Evolutionary conservation across 1,284 basidiomycete genomes (phyloP).

Genomic region (Sporisorium iseilematis-ciliati): DNA sequence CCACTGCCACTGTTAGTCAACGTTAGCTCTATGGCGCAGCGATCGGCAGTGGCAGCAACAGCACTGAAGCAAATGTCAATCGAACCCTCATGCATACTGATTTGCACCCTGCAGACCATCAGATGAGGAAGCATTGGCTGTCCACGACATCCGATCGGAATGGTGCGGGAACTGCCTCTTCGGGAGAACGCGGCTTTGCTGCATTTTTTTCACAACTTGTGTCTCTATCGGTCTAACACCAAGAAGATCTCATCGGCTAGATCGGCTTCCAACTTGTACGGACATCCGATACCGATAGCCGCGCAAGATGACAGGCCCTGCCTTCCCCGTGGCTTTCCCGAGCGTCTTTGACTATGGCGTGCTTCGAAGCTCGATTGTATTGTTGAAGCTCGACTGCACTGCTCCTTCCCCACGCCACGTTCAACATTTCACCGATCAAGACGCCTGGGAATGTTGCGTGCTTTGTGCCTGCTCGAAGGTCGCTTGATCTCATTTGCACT

Average conservation of each 20-base stretch:
- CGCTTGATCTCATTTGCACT: neutral
- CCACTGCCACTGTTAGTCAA: no score
- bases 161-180: conserved; percentile 9
- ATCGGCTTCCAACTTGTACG: neutral
- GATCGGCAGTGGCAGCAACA: conserved; percentile 20
- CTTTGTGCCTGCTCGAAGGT: neutral
- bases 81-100: neutral
- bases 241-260: neutral
- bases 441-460: conserved; percentile 6
- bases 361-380: no score
- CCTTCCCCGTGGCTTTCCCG: conserved; percentile 13
- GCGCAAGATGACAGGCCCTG: neutral
- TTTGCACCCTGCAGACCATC: conserved; percentile 19
- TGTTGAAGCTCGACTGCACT: neutral
- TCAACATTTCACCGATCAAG: conserved; percentile 2
- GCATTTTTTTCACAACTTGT: neutral
- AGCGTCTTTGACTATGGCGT: conserved; percentile 22
- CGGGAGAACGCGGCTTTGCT: conserved; percentile 39
- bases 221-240: conserved; percentile 12
- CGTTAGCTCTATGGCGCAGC: conserved; percentile 1
- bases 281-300: neutral
- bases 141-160: conserved; percentile 2
- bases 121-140: no score
- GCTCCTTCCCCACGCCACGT: neutral
- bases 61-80: neutral